These are phyloP conservation scores for Inga laurina DNA, from an alignment of 306 rosid genomes.

Conservation along the genomic window DNA sequence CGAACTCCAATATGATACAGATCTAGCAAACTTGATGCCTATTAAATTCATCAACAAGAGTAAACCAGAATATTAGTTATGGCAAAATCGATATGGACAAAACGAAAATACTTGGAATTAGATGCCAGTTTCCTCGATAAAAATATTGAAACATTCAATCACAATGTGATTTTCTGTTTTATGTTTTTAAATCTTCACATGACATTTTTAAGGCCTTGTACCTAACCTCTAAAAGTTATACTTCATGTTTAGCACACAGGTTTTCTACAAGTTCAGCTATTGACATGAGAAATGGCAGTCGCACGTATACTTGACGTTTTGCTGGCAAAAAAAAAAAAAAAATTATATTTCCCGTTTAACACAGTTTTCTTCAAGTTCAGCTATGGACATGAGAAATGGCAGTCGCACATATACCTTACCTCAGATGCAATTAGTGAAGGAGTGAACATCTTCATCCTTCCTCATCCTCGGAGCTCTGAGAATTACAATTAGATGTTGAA, in stretches of 20 bases:
- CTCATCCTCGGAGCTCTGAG: conserved; percentile 45
- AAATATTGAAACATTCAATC: background rate
- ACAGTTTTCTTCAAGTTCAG: background rate
- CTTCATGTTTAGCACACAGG: background rate
- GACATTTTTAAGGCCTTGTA: background rate
- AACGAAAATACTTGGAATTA: background rate
- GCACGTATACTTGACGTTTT: background rate
- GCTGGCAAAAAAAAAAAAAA: background rate
- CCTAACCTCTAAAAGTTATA: background rate
- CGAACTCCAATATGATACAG: background rate
- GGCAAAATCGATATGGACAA: background rate
- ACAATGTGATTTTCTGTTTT: background rate
- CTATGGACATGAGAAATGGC: background rate
- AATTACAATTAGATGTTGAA: conserved; percentile 15
- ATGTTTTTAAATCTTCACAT: background rate
- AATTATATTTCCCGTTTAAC: background rate
- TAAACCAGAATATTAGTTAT: background rate
- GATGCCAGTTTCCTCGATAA: background rate
- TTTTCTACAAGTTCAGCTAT: background rate
- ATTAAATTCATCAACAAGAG: background rate
- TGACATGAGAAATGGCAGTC: background rate
- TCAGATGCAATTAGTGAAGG: background rate
- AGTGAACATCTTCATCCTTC: conserved; percentile 33
- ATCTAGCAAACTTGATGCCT: background rate
- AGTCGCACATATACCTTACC: background rate